Conservation (phyloP, 1,284 basidiomycete species). For the Meira miltonrushii region DNA sequence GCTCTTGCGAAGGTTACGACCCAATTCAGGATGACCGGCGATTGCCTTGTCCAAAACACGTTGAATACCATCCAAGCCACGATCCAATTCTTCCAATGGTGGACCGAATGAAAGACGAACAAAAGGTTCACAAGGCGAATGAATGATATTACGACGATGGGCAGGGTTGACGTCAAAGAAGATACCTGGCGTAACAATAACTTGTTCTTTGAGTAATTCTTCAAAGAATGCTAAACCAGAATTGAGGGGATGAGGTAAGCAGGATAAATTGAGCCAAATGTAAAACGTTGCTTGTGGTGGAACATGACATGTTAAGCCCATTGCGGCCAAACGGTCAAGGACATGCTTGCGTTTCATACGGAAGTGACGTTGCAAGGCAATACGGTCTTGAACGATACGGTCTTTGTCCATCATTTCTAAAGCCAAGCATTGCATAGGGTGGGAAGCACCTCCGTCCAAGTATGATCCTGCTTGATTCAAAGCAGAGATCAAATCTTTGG, state of each 20-base stretch:
- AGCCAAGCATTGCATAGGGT: conserved; percentile 40
- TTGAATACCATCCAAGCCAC: conserved; percentile 64
- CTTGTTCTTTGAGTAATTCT: conserved; percentile 81
- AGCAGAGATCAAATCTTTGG: conserved; percentile 36
- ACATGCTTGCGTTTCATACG: conserved; percentile 84
- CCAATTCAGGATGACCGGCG: conserved; percentile 5
- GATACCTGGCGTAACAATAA: conserved; percentile 75
- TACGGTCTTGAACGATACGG: conserved; percentile 67
- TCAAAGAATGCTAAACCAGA: conserved; percentile 92
- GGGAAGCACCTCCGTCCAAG: conserved; percentile 35
- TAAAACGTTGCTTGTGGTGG: conserved; percentile 54
- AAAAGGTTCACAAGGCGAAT: conserved; percentile 61
- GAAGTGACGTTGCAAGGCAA: conserved; percentile 63
- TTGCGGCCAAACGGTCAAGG: conserved; percentile 68
- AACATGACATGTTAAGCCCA: conserved; percentile 53
- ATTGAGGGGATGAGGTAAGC: conserved; percentile 72
- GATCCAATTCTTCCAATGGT: conserved; percentile 70
- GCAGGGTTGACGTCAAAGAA: conserved; percentile 67
- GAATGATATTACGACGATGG: conserved; percentile 67
- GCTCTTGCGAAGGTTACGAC: conserved; percentile 5
- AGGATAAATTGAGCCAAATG: conserved; percentile 82
- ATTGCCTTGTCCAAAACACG: conserved; percentile 13
- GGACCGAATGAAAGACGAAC: conserved; percentile 69
- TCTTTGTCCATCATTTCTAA: conserved; percentile 52
- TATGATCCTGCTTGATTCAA: conserved; percentile 35